Percentiles rank a stretch among this genome's conserved stretches.
These are phyloP conservation scores for Oryza meyeriana DNA, from an alignment of 176 grass and related monocot species.

Conservation along the genomic window DNA sequence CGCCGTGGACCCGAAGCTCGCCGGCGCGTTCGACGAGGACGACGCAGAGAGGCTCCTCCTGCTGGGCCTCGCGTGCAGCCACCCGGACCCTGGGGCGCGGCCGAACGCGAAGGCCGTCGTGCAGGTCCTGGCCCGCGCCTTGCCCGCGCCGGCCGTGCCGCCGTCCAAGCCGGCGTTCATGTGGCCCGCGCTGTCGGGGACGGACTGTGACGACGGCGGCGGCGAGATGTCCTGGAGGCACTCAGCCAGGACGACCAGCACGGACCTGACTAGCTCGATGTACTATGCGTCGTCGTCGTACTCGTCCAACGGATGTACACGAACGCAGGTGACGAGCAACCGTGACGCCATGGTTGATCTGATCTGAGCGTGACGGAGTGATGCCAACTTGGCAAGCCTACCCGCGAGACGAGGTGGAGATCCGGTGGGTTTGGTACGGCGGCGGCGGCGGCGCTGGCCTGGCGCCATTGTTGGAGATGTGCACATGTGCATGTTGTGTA, in stretches of 20 bases:
- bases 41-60: background rate
- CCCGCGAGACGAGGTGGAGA: too few relatives aligned
- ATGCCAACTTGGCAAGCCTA: too few relatives aligned
- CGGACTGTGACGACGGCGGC: background rate
- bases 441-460: too few relatives aligned
- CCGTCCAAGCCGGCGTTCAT: background rate
- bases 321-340: background rate
- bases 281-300: conserved; percentile 21
- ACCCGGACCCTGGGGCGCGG: background rate
- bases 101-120: background rate
- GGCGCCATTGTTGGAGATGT: background rate
- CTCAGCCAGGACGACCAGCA: background rate
- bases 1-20: background rate
- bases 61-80: background rate
- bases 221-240: background rate
- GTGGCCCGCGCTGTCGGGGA: conserved; percentile 22
- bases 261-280: conserved; percentile 12
- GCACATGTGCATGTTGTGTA: background rate
- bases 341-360: background rate
- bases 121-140: background rate
- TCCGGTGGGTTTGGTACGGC: background rate
- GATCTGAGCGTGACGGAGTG: background rate
- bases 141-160: background rate
- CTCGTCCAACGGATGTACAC: conserved; percentile 11
- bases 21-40: background rate